Evolutionary conservation across 345 rosid species (phyloP).

Genomic region (Xanthoceras sorbifolium): DNA sequence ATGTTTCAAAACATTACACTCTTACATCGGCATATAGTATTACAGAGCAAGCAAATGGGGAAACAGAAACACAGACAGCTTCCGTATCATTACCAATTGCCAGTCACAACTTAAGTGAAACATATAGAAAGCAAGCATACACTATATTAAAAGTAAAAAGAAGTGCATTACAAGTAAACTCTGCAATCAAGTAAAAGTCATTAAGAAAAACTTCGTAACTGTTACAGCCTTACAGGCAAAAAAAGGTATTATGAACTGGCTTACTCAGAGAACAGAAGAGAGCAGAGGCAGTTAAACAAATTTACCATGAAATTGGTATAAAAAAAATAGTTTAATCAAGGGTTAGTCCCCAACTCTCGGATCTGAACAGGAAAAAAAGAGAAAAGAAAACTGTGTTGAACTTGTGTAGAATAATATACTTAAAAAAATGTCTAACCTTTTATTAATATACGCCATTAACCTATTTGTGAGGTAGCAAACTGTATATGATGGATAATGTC

Average conservation of each 20-base stretch:
- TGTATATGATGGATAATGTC: constrained; percentile 73
- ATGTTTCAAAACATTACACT: constrained; percentile 14
- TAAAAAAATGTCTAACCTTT: constrained; percentile 47
- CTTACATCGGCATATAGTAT: background rate
- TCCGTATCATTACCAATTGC: background rate
- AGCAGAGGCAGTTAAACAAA: background rate
- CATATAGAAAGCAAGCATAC: background rate
- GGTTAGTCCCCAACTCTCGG: background rate
- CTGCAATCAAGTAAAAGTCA: background rate
- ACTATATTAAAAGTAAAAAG: background rate
- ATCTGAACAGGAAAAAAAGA: background rate
- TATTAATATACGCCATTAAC: constrained; percentile 71
- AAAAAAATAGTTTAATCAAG: background rate
- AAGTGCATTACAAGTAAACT: background rate
- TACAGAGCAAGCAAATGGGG: background rate
- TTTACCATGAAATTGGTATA: background rate
- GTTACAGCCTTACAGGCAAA: background rate
- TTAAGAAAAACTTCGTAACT: background rate
- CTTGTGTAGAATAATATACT: background rate
- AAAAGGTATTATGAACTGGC: background rate
- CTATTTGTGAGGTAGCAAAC: constrained; percentile 88
- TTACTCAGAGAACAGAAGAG: background rate
- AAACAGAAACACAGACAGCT: background rate
- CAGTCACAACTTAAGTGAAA: background rate
- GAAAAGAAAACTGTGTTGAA: background rate